Percentiles rank a stretch among this genome's conserved stretches.
Evolutionary conservation across 257 asterid species (phyloP).

Genomic region (Ligustrum vulgare): DNA sequence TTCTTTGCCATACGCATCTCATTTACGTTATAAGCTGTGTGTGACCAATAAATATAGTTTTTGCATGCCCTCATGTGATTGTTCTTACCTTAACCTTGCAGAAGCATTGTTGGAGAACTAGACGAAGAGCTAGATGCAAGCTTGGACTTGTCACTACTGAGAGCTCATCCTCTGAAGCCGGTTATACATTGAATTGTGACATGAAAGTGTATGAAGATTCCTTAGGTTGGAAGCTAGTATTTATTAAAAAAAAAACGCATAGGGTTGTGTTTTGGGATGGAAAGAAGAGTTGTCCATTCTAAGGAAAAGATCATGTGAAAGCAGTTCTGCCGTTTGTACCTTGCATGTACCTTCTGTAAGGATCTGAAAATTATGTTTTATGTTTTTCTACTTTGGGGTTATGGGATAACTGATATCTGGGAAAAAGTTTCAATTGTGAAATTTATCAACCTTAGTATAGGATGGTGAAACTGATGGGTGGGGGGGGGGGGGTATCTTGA

Average conservation of each 20-base stretch:
- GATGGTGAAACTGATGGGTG: background rate
- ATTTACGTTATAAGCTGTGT: background rate
- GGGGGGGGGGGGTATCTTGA: no score
- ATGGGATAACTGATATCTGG: background rate
- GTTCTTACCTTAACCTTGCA: conserved; percentile 26
- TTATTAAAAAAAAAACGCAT: background rate
- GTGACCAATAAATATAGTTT: background rate
- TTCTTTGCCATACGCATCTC: background rate
- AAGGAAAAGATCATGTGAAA: background rate
- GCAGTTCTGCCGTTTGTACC: conserved; percentile 23
- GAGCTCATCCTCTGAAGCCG: conserved; percentile 97
- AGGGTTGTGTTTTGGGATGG: conserved; percentile 5
- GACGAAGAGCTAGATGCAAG: conserved; percentile 91
- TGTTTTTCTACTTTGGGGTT: background rate
- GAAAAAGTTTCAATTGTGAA: background rate
- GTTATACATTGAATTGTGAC: conserved; percentile 63
- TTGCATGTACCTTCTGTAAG: conserved; percentile 22
- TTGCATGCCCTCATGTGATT: background rate
- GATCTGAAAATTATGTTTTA: background rate
- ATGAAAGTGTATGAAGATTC: conserved; percentile 19
- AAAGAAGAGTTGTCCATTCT: background rate
- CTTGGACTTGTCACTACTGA: conserved; percentile 82
- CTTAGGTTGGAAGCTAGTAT: conserved; percentile 28
- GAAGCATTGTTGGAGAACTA: conserved; percentile 92
- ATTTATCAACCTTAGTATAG: background rate